A percentile compares a stretch with the other conserved stretches of the same genome.
These are phyloP conservation scores for Pontederia paniculata DNA, from an alignment of 176 grass and related monocot species.

Conservation along the genomic window DNA sequence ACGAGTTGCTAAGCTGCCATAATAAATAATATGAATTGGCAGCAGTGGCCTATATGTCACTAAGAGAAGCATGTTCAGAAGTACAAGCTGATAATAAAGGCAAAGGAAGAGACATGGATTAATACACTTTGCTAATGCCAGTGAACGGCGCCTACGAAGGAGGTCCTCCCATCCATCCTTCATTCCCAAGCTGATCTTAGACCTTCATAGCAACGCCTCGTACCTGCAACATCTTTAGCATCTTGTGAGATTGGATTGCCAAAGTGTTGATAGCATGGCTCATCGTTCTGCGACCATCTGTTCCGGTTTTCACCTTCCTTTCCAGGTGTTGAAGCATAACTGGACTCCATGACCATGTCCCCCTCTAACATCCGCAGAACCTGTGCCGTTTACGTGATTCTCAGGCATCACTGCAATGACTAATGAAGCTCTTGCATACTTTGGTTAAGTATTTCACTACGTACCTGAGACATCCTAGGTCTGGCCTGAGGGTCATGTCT, in stretches of 20 bases:
- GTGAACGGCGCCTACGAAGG: no score
- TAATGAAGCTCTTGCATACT: not conserved
- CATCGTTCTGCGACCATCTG: constrained; percentile 39
- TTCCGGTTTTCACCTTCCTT: constrained; percentile 63
- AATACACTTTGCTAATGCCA: no score
- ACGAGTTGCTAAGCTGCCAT: no score
- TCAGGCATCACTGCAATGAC: not conserved
- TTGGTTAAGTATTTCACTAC: not conserved
- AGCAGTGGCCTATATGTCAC: no score
- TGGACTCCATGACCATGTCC: constrained; percentile 69
- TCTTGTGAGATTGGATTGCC: constrained; percentile 14
- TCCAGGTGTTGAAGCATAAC: constrained; percentile 44
- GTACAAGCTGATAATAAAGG: no score
- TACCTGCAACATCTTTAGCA: not conserved
- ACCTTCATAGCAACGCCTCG: not conserved
- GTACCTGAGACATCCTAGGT: constrained; percentile 81
- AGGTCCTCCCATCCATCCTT: not conserved
- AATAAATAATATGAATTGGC: no score
- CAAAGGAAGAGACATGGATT: no score
- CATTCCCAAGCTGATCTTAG: not conserved
- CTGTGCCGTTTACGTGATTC: constrained; percentile 5
- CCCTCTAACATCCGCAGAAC: constrained; percentile 90
- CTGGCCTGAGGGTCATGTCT: constrained; percentile 71
- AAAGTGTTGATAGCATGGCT: constrained; percentile 30
- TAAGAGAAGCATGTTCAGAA: no score